A percentile compares a stretch with the other conserved stretches of the same genome.
These are phyloP conservation scores for Penicillium oxalicum DNA, from an alignment of 2,329 filamentous ascomycete genomes.

Conservation along the genomic window DNA sequence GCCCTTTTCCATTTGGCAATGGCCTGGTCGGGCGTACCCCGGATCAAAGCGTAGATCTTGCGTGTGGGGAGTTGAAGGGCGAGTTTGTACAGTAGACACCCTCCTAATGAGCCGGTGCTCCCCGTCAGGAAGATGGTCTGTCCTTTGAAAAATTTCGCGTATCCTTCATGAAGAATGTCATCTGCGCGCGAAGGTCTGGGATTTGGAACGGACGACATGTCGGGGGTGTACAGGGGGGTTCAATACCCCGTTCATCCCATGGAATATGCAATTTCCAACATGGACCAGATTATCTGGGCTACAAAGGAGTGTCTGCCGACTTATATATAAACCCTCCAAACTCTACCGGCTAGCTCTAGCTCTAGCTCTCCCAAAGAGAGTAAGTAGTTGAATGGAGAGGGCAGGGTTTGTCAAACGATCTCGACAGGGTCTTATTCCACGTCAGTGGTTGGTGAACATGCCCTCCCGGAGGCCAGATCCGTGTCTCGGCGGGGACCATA, in stretches of 20 bases:
- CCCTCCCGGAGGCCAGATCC: no score
- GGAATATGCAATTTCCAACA: background rate
- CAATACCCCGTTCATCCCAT: no score
- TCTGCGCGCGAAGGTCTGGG: conserved; percentile 9
- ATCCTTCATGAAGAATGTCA: conserved; percentile 21
- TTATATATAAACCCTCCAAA: no score
- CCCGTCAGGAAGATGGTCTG: conserved; percentile 29
- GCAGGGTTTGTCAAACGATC: no score
- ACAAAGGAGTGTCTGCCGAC: no score
- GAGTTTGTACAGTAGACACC: conserved; percentile 31
- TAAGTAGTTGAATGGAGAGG: no score
- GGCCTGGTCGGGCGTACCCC: conserved; percentile 19
- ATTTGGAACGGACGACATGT: conserved; percentile 10
- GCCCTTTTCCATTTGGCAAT: conserved; percentile 24
- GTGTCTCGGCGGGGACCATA: no score
- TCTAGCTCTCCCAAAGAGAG: no score
- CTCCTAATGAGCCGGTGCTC: conserved; percentile 28
- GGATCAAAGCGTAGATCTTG: conserved; percentile 27
- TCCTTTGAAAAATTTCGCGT: conserved; percentile 20
- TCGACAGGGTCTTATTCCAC: no score
- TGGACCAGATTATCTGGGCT: no score
- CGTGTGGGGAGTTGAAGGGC: conserved; percentile 28
- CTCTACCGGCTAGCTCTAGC: no score
- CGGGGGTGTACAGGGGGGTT: background rate
- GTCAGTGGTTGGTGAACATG: no score